phyloP scores from a whole-genome alignment of 1,284 basidiomycete species.

The Trametes versicolor region DNA sequence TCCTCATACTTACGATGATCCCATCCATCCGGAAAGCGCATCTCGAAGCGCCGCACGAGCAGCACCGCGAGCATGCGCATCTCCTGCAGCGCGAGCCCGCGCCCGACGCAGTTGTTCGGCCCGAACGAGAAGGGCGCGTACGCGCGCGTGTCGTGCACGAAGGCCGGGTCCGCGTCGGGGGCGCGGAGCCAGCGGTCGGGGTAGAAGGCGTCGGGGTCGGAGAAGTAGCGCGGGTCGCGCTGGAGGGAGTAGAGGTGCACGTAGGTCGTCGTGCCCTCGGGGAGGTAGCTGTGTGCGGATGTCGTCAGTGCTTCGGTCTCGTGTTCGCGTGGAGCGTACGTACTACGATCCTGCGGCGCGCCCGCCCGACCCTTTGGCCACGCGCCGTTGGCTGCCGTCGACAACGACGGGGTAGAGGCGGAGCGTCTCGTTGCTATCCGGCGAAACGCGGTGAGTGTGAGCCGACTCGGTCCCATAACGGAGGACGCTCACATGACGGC shows the following conservation, averaged over 20 bases:
- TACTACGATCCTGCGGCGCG: conserved; percentile 40
- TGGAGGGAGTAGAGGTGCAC: conserved; percentile 42
- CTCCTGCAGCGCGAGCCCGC: conserved; percentile 38
- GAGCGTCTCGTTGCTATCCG: conserved; percentile 63
- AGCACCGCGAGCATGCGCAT: conserved; percentile 30
- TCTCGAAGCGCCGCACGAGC: conserved; percentile 33
- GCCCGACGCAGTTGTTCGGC: conserved; percentile 39
- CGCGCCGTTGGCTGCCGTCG: conserved; percentile 60
- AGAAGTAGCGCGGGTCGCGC: conserved; percentile 45
- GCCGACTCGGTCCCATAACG: neutral
- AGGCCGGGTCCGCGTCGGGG: neutral
- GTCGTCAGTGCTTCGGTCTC: neutral
- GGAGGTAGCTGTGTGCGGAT: conserved; percentile 33
- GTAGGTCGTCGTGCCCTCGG: conserved; percentile 38
- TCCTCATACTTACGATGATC: conserved; percentile 19
- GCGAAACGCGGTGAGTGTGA: neutral
- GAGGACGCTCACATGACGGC: conserved; percentile 41
- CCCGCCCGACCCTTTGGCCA: conserved; percentile 29
- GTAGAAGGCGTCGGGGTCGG: conserved; percentile 11
- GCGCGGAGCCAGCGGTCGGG: conserved; percentile 31
- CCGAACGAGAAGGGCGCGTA: conserved; percentile 40
- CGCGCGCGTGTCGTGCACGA: conserved; percentile 30
- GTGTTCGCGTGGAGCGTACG: conserved; percentile 15
- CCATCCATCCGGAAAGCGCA: conserved; percentile 30
- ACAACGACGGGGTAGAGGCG: conserved; percentile 64